These are phyloP conservation scores for Calonectria pseudoreteaudii DNA, from an alignment of 2,329 filamentous ascomycete species.

Conservation along the genomic window DNA sequence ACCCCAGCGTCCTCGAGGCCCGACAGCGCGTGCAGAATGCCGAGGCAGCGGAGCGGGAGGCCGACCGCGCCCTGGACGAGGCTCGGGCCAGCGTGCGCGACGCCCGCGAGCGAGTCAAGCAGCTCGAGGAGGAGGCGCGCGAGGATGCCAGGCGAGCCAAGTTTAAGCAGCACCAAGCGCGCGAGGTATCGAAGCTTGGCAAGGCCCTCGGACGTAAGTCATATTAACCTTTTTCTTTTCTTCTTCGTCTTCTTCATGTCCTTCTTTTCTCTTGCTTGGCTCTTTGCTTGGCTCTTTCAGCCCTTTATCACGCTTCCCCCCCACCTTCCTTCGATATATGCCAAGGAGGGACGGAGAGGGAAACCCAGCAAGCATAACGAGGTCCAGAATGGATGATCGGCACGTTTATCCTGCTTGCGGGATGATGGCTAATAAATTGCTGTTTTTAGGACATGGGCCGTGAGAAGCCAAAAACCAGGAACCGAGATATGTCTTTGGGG, in stretches of 20 bases:
- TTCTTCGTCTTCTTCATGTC: no score
- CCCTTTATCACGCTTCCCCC: background rate
- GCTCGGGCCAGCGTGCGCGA: slow-evolving; percentile 70
- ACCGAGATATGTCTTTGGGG: background rate
- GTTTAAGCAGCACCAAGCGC: slow-evolving; percentile 76
- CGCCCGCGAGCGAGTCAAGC: slow-evolving; percentile 72
- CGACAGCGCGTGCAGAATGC: slow-evolving; percentile 71
- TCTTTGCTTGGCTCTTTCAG: background rate
- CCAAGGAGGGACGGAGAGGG: background rate
- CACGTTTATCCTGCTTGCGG: slow-evolving; percentile 1
- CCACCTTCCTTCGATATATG: no score
- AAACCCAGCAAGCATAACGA: background rate
- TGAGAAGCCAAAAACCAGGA: background rate
- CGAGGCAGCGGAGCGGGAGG: slow-evolving; percentile 73
- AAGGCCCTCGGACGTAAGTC: slow-evolving; percentile 76
- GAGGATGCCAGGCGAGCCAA: slow-evolving; percentile 74
- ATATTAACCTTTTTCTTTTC: background rate
- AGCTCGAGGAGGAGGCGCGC: slow-evolving; percentile 73
- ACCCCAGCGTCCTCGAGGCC: slow-evolving; percentile 72
- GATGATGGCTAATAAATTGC: slow-evolving; percentile 10
- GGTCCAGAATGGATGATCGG: background rate
- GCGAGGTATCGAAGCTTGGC: slow-evolving; percentile 75
- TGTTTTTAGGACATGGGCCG: slow-evolving; percentile 25
- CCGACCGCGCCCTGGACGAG: slow-evolving; percentile 71
- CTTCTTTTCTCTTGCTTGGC: background rate